Percentiles rank a stretch among this genome's conserved stretches.
phyloP scores from a whole-genome alignment of 306 rosid species.

The Cyclanthera cordifolia region DNA sequence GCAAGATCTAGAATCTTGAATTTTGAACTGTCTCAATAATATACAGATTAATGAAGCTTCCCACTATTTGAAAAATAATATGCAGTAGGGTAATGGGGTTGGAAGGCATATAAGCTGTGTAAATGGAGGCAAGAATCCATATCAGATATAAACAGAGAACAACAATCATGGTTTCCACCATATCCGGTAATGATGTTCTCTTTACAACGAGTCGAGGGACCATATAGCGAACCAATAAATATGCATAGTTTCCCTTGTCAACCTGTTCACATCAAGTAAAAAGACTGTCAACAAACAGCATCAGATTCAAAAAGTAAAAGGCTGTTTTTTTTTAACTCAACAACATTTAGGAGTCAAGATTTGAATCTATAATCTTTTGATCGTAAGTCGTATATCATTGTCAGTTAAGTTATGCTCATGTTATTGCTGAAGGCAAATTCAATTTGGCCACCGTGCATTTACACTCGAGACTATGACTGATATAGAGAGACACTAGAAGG shows the following conservation, averaged over 20 bases:
- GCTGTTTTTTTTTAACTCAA: too few species aligned
- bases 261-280: conserved; percentile 34
- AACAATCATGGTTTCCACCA: conserved; percentile 13
- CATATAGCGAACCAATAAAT: conserved; percentile 16
- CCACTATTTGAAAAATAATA: not conserved
- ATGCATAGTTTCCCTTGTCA: conserved; percentile 13
- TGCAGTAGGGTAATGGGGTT: not conserved
- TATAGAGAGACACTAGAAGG: not conserved
- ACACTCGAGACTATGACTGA: not conserved
- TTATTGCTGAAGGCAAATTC: too few species aligned
- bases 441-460: not conserved
- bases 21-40: not conserved
- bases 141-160: conserved; percentile 13
- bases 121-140: conserved; percentile 14
- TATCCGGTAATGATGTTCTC: conserved; percentile 5
- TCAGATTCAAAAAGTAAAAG: conserved; percentile 15
- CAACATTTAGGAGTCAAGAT: too few species aligned
- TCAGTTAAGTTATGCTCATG: too few species aligned
- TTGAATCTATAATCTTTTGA: too few species aligned
- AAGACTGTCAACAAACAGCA: conserved; percentile 13
- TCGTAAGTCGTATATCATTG: too few species aligned
- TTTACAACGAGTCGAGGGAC: conserved; percentile 16
- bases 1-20: conserved; percentile 7
- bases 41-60: conserved; percentile 11
- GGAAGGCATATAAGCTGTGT: conserved; percentile 6